phyloP scores from a whole-genome alignment of 352 stramenopile genomes.

The Globisporangium paddicum region DNA sequence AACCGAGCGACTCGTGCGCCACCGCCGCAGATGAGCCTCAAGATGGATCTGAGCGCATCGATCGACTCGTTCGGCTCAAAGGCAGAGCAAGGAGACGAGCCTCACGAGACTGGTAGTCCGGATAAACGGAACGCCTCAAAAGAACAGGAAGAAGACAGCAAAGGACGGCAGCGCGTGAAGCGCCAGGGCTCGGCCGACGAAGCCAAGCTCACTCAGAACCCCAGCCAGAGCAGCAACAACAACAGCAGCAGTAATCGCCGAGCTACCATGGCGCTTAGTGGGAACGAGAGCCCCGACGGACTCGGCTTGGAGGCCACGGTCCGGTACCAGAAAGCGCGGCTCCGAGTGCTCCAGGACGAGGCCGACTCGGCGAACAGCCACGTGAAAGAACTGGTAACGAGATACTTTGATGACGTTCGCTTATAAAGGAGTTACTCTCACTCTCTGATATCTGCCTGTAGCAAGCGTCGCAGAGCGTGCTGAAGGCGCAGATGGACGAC shows the following conservation, averaged over 20 bases:
- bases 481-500: conserved; percentile 41
- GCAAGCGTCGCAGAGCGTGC: conserved; percentile 28
- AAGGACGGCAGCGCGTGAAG: neutral
- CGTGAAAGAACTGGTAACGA: conserved; percentile 46
- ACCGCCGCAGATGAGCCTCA: conserved; percentile 17
- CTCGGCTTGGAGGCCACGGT: conserved; percentile 57
- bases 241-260: neutral
- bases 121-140: neutral
- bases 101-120: neutral
- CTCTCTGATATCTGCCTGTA: conserved; percentile 11
- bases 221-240: no score
- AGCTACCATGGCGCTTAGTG: neutral
- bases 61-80: conserved; percentile 40
- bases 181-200: neutral
- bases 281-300: conserved; percentile 21
- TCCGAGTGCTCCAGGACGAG: conserved; percentile 72
- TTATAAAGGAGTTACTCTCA: neutral
- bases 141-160: conserved; percentile 1
- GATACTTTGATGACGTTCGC: no score
- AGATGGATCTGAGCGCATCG: conserved; percentile 45
- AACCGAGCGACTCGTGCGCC: conserved; percentile 7
- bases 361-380: conserved; percentile 31
- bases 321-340: conserved; percentile 67
- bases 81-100: neutral
- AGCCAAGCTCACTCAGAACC: neutral